Conservation (phyloP, 1,284 basidiomycete genomes). For the Trametes hirsuta region DNA sequence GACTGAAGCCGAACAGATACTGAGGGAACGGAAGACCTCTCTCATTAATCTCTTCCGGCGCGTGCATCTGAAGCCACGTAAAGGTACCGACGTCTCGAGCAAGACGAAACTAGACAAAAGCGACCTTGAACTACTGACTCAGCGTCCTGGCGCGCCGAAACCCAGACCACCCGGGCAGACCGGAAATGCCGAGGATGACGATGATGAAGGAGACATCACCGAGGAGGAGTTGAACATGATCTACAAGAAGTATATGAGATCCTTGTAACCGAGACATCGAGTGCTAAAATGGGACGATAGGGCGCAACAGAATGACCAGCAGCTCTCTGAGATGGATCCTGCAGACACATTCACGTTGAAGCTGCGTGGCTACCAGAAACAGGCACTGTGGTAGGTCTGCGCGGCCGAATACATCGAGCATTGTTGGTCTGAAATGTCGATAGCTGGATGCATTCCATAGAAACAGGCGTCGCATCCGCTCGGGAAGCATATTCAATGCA, state of each 20-base stretch:
- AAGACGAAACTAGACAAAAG: constrained; percentile 43
- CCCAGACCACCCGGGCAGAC: constrained; percentile 38
- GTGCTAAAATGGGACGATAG: constrained; percentile 43
- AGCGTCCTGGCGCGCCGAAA: constrained; percentile 37
- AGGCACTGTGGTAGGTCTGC: constrained; percentile 72
- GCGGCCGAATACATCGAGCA: background rate
- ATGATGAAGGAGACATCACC: constrained; percentile 76
- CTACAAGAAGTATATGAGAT: constrained; percentile 65
- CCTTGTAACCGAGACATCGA: background rate
- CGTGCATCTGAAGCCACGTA: constrained; percentile 58
- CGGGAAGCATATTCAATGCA: constrained; percentile 82
- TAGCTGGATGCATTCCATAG: constrained; percentile 94
- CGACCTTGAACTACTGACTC: constrained; percentile 42
- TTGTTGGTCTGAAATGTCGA: background rate
- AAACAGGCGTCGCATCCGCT: constrained; percentile 71
- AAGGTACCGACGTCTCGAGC: constrained; percentile 28
- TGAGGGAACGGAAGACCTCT: constrained; percentile 80
- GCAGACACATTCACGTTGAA: constrained; percentile 78
- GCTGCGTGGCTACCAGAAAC: constrained; percentile 91
- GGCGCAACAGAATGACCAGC: constrained; percentile 81
- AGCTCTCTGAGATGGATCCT: constrained; percentile 84
- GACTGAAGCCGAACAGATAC: constrained; percentile 69
- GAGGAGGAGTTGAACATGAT: constrained; percentile 81
- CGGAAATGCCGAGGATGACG: constrained; percentile 67
- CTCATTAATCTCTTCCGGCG: constrained; percentile 67